Conservation (phyloP, 331 rosid genomes). For the Rhamnella rubrinervis region DNA sequence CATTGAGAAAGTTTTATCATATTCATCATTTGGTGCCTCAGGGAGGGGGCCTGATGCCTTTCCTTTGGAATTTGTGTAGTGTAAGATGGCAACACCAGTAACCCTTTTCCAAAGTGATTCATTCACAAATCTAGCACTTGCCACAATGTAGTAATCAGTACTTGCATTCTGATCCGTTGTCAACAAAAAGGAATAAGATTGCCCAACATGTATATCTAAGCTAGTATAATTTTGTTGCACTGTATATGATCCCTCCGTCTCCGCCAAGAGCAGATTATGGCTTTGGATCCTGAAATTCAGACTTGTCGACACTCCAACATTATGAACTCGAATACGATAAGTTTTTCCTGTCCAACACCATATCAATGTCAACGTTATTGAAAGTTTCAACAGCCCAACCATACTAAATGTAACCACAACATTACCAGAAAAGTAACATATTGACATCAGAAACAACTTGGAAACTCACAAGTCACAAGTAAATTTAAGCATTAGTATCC, state of each 20-base stretch:
- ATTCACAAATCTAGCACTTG: slow-evolving; percentile 92
- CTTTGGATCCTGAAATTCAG: slow-evolving; percentile 92
- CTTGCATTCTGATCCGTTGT: slow-evolving; percentile 95
- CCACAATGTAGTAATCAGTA: slow-evolving; percentile 89
- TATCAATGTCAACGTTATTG: slow-evolving; percentile 2
- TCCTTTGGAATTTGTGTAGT: slow-evolving; percentile 87
- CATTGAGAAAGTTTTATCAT: slow-evolving; percentile 91
- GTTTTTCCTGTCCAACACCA: slow-evolving; percentile 70
- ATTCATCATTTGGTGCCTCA: slow-evolving; percentile 67
- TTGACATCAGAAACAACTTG: not conserved
- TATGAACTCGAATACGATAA: slow-evolving; percentile 84
- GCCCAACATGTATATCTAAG: slow-evolving; percentile 97
- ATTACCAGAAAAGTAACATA: not conserved
- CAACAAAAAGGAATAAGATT: slow-evolving; percentile 87
- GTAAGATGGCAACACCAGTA: slow-evolving; percentile 92
- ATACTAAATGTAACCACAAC: not conserved
- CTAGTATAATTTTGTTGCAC: slow-evolving; percentile 93
- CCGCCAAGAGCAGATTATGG: slow-evolving; percentile 92
- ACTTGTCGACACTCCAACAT: slow-evolving; percentile 92
- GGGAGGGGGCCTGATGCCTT: slow-evolving; percentile 92
- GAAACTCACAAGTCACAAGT: not conserved
- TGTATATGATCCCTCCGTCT: slow-evolving; percentile 91
- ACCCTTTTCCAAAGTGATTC: slow-evolving; percentile 80
- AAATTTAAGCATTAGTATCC: not conserved
- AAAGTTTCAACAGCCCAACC: slow-evolving; percentile 11